Conservation (phyloP, 495 filamentous ascomycete genomes). For the Aspergillus panamensis region DNA sequence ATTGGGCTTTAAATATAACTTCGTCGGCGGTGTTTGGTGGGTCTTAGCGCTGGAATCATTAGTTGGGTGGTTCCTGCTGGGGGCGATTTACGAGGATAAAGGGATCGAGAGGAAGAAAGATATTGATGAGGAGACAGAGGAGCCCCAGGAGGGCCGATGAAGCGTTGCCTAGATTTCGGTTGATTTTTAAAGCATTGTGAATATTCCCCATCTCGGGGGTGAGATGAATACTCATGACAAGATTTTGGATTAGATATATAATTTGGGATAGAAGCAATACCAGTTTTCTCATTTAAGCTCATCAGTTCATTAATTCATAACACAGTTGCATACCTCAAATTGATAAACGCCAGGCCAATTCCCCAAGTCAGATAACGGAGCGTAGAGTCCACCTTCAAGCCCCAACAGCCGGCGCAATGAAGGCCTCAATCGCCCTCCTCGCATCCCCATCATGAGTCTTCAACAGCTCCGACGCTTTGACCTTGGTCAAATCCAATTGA, state of each 20-base stretch:
- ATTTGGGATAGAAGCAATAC: no score
- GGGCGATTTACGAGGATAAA: slow-evolving; percentile 53
- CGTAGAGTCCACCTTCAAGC: slow-evolving; percentile 12
- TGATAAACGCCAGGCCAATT: not conserved
- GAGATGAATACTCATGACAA: no score
- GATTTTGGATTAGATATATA: no score
- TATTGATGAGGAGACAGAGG: slow-evolving; percentile 22
- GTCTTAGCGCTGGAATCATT: slow-evolving; percentile 49
- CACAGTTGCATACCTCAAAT: not conserved
- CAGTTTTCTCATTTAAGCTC: not conserved
- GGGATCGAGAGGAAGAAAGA: slow-evolving; percentile 37
- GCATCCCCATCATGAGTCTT: slow-evolving; percentile 75
- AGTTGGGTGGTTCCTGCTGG: slow-evolving; percentile 47
- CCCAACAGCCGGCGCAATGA: slow-evolving; percentile 42
- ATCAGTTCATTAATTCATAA: slow-evolving; percentile 1
- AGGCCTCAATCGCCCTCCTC: slow-evolving; percentile 65
- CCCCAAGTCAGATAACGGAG: not conserved
- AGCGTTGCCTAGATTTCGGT: no score
- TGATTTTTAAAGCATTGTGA: no score
- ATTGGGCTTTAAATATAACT: slow-evolving; percentile 57
- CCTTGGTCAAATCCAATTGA: slow-evolving; percentile 72
- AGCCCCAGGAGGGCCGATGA: not conserved
- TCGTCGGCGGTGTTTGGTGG: slow-evolving; percentile 73
- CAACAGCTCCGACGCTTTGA: slow-evolving; percentile 79
- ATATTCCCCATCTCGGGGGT: no score